Base-by-base conservation (phyloP, 306 rosid genomes). In the Mucuna pruriens region DNA sequence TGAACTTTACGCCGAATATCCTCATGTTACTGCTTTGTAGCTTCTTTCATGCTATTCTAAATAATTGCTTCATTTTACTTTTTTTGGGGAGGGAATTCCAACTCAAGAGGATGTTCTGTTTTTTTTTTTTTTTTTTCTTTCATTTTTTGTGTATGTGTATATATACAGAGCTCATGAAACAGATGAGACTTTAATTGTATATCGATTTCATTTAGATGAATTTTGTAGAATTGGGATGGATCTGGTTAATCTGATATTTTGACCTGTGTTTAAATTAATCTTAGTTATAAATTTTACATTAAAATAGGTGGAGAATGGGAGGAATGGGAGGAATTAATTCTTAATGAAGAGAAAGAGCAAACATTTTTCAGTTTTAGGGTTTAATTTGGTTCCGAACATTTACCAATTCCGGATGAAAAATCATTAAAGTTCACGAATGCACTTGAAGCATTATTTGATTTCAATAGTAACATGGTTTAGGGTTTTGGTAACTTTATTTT, bases 1-100 rank as follows among this genome's bases (percentile, higher is more conserved):
- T 25, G 98, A 95, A 42, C 85, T 90, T 54, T 81, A 86, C 71
- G 65, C 72, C 9, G 93, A 91, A 9, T 84, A 69, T 60, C 67
- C 82, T 11, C 78, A 52, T 16, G 13, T 68, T 42, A 15, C 81
- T 49, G 1, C 69, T 82, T 88, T 77, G 51, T 88, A 72, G 48
- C 31, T 64, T 15, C 4, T 3, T 75, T 58, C 65, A 5, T 16
- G 3, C 4, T 62, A 31, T 15, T 29, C 38, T 7, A 31, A 13
- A 29, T 29, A 62, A 34, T 29, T 44, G 49, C 60, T 52, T n/a
- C n/a, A n/a, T n/a, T n/a, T n/a, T n/a, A n/a, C n/a, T n/a, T n/a
- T n/a, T n/a, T 52, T 29, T 29, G 31, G 31, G 31, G 31, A 29
- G 2, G 3, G 31, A 3, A n/a, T n/a, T n/a, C n/a, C 31, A 29